Percentiles rank a stretch among this genome's conserved stretches.
These are phyloP conservation scores for Phytophthora fragariae DNA, from an alignment of 352 stramenopile genomes.

Conservation along the genomic window DNA sequence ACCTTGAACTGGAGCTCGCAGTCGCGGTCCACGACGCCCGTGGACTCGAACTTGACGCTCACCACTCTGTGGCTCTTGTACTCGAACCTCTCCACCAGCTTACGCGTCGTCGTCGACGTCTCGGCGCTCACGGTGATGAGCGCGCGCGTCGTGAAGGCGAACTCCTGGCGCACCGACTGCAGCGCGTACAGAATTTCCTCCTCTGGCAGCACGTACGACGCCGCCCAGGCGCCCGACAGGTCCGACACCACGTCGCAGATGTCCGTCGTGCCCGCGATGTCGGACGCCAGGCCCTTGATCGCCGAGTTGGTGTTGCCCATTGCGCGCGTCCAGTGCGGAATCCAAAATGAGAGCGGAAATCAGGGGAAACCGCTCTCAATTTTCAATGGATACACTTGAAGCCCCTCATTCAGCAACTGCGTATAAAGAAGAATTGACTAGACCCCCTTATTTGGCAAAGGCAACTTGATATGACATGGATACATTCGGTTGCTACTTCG, in stretches of 20 bases:
- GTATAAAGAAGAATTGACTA: not conserved
- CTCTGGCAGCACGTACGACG: conserved; percentile 44
- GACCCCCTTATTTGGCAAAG: not conserved
- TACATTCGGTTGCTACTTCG: conserved; percentile 14
- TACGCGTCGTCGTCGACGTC: conserved; percentile 42
- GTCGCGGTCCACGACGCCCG: conserved; percentile 55
- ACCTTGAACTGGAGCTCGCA: conserved; percentile 54
- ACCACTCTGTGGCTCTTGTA: conserved; percentile 39
- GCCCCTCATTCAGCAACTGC: conserved; percentile 20
- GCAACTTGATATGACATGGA: not conserved
- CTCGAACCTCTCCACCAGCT: conserved; percentile 45
- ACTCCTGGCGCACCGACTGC: conserved; percentile 63
- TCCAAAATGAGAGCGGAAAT: conserved; percentile 20
- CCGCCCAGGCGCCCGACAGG: conserved; percentile 31
- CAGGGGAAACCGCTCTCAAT: not conserved
- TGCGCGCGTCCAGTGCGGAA: conserved; percentile 22
- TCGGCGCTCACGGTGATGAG: conserved; percentile 48
- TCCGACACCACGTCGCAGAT: conserved; percentile 53
- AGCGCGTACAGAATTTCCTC: conserved; percentile 59
- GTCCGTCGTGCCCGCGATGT: conserved; percentile 54
- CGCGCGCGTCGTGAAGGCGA: conserved; percentile 63
- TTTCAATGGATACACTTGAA: conserved; percentile 33
- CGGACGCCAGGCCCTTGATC: conserved; percentile 53
- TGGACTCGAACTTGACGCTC: conserved; percentile 52
- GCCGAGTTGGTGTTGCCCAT: conserved; percentile 38